A percentile compares a stretch with the other conserved stretches of the same genome.
phyloP scores from a whole-genome alignment of 139 green algal genomes.

The Micromonas commoda region DNA sequence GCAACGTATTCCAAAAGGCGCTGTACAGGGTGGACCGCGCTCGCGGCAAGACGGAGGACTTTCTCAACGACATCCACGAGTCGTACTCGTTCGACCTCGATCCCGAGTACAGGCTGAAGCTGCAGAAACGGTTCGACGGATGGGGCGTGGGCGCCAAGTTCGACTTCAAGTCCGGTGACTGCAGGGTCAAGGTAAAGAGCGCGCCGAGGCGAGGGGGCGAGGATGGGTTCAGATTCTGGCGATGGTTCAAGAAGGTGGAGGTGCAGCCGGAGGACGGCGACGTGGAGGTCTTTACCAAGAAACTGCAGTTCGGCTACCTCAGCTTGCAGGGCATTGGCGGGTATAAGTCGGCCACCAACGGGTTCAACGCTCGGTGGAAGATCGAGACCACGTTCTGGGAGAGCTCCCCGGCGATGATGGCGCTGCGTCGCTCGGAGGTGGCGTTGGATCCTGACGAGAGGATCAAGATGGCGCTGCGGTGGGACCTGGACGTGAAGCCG shows the following conservation, averaged over 20 bases:
- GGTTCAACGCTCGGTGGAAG: background rate
- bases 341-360: background rate
- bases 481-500: background rate
- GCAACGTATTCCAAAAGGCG: background rate
- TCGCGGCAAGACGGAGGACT: background rate
- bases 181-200: background rate
- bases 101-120: slow-evolving; percentile 15
- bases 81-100: slow-evolving; percentile 9
- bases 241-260: slow-evolving; percentile 11
- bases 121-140: background rate
- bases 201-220: background rate
- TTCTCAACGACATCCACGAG: slow-evolving; percentile 10
- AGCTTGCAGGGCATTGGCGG: background rate
- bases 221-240: background rate
- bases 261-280: background rate
- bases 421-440: background rate
- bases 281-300: background rate
- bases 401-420: background rate
- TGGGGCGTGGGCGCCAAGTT: background rate
- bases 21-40: background rate
- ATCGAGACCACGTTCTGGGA: background rate
- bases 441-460: background rate
- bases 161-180: background rate
- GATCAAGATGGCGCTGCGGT: background rate
- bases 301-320: background rate